Evolutionary conservation across 75 land plant species (phyloP), one percentile per base, ranked within the genome.

Genomic region (Picea sitchensis): DNA sequence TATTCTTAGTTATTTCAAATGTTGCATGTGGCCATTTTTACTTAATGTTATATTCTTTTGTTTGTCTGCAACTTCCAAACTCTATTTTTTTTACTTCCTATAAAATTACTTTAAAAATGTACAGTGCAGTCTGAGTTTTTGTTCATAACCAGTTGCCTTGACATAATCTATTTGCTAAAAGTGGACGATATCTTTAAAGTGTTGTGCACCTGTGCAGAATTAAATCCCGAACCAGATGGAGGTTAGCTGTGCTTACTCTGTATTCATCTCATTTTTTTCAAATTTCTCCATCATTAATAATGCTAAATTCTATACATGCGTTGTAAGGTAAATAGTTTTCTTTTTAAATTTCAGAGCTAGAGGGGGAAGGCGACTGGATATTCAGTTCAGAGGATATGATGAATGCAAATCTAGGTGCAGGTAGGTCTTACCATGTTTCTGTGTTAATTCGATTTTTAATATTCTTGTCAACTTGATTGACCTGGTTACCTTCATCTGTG

Each of bases 131-230:
- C 34, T 17, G 31, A 3, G 51, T 74, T 14, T 47, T 26, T 81
- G 14, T n/a, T 41, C 47, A 59, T 64, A 31, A 58, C 63, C 78
- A 47, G 17, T 5, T 14, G 51, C 64, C 68, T 65, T 84, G 78
- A 59, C 64, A 18, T 61, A 61, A 51, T 78, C 73, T 9, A 72
- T 62, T 76, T 23, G 32, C 26, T 58, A 14, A 2, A 65, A 98
- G 99, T 98, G 93, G 94, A 95, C 73, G 79, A 77, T 23, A 76
- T 98, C 65, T 98, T 98, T 78, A 83, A 87, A 34, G 83, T 92
- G 11, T 92, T 98, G 80, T 98, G 96, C 83, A 89, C 93, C 58
- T 98, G 99, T 88, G 99, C 99, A 68, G 93, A 89, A 59, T 84
- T 98, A 74, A 98, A 98, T 81, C 99, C 99, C 30, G 99, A 93